Evolutionary conservation across 225 moss, liverwort and hornwort species (phyloP).

Genomic region (Bryum argenteum): DNA sequence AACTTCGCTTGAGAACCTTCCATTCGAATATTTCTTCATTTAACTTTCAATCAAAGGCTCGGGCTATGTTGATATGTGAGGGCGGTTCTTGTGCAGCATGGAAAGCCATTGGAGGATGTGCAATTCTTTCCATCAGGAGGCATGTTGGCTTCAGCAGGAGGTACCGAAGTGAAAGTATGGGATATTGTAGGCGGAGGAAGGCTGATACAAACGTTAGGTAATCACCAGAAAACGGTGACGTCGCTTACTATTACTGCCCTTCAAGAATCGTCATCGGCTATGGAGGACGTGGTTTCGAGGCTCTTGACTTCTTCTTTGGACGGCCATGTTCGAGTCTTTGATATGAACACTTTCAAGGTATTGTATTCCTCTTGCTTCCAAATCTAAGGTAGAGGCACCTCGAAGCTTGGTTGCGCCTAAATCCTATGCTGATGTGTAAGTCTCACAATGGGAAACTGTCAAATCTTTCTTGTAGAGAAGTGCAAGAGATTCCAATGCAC

Average conservation of each 20-base stretch:
- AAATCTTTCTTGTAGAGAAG: no score
- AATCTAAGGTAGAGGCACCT: no score
- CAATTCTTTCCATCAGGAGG: constrained; percentile 93
- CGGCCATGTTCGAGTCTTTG: constrained; percentile 91
- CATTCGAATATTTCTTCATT: background rate
- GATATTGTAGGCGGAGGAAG: constrained; percentile 92
- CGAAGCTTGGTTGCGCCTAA: no score
- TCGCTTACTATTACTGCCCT: constrained; percentile 62
- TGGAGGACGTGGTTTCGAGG: constrained; percentile 51
- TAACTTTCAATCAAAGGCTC: background rate
- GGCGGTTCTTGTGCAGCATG: constrained; percentile 57
- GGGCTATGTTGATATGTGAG: background rate
- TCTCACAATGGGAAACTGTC: no score
- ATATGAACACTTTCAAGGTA: constrained; percentile 81
- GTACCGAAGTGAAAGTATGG: constrained; percentile 85
- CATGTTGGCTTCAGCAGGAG: constrained; percentile 82
- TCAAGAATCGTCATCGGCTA: constrained; percentile 39
- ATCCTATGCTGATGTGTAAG: no score
- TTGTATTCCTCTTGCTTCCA: background rate
- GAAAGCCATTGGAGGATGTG: constrained; percentile 84
- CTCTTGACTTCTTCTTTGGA: constrained; percentile 87
- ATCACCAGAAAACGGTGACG: constrained; percentile 95
- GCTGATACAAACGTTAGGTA: constrained; percentile 62
- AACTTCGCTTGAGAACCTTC: constrained; percentile 3
- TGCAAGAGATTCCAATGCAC: no score